Evolutionary conservation across 2,329 filamentous ascomycete species (phyloP).

Genomic region (Coniella vitis): DNA sequence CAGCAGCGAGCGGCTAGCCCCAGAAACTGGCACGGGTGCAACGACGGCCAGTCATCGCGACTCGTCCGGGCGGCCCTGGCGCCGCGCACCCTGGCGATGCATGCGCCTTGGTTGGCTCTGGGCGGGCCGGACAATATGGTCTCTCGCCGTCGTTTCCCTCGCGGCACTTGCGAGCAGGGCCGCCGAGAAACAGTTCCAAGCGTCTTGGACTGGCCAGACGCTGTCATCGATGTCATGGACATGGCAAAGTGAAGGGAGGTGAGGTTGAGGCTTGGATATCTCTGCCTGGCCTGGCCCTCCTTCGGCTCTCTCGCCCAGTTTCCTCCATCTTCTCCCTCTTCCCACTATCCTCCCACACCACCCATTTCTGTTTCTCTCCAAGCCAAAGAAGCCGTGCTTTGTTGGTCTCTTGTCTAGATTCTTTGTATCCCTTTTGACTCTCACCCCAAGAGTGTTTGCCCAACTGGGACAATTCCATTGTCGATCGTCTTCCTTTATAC

Average conservation of each 20-base stretch:
- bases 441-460: too few species aligned
- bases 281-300: constrained; percentile 6
- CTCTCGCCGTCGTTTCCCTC: not conserved
- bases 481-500: constrained; percentile 7
- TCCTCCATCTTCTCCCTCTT: not conserved
- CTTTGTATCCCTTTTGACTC: not conserved
- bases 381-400: too few species aligned
- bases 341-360: not conserved
- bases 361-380: not conserved
- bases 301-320: not conserved
- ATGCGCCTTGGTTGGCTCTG: too few species aligned
- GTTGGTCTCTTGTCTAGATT: too few species aligned
- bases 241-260: too few species aligned
- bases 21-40: not conserved
- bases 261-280: not conserved
- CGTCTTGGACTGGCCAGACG: too few species aligned
- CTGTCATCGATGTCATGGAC: too few species aligned
- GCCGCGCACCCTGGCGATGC: too few species aligned
- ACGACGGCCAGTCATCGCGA: constrained; percentile 14
- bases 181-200: too few species aligned
- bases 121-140: too few species aligned
- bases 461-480: constrained; percentile 1
- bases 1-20: constrained; percentile 7
- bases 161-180: not conserved
- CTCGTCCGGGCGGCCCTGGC: not conserved